Evolutionary conservation across 306 rosid genomes (phyloP).

Genomic region (Vigna nakashimae): DNA sequence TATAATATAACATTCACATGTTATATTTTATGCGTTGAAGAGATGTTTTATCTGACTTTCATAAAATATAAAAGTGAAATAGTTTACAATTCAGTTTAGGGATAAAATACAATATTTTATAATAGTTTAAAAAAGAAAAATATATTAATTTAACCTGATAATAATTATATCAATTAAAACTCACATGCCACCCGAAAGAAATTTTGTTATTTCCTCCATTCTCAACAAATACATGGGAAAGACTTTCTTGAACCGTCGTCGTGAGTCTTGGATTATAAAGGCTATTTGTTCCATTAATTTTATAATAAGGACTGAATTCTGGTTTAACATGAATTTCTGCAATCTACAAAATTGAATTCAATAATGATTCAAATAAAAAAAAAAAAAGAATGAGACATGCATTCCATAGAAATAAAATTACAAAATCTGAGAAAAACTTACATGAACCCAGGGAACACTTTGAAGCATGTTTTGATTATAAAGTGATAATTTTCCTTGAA

Average conservation of each 20-base stretch:
- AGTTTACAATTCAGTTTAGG: no score
- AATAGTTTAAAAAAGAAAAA: no score
- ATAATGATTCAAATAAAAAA: background rate
- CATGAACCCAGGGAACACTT: background rate
- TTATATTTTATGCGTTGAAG: no score
- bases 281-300: background rate
- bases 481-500: background rate
- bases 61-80: no score
- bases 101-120: no score
- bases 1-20: no score
- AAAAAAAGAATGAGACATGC: background rate
- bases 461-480: background rate
- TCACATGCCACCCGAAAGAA: background rate
- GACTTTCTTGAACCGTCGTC: background rate
- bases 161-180: background rate
- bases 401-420: no score
- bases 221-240: background rate
- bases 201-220: background rate
- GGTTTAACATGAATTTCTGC: background rate
- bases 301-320: background rate
- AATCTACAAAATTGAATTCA: background rate
- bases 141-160: no score
- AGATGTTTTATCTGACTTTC: no score
- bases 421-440: background rate
- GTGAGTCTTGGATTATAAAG: background rate